These are phyloP conservation scores for Mortierella sp. DNA, from an alignment of 371 early-diverging fungal genomes.

Conservation along the genomic window DNA sequence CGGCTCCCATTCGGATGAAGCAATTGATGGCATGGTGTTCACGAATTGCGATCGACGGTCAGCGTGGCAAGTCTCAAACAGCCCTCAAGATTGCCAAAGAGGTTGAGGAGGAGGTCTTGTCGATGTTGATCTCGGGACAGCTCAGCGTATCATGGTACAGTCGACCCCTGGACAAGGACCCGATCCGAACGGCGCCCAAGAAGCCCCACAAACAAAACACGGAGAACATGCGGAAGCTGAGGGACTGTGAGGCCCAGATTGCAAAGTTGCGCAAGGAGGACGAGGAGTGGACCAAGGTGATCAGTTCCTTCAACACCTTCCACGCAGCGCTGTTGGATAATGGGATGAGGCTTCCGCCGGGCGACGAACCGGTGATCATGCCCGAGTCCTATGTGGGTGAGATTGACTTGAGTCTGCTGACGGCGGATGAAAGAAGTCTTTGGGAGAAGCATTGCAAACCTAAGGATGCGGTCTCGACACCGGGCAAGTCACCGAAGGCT, in stretches of 20 bases:
- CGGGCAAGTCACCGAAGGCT: slow-evolving; percentile 7
- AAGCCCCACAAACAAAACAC: slow-evolving; percentile 71
- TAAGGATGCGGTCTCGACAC: slow-evolving; percentile 10
- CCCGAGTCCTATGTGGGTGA: slow-evolving; percentile 25
- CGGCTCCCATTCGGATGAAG: slow-evolving; percentile 77
- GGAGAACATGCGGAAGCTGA: slow-evolving; percentile 59
- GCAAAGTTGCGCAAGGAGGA: slow-evolving; percentile 61
- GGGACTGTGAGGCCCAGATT: slow-evolving; percentile 55
- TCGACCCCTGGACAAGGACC: slow-evolving; percentile 56
- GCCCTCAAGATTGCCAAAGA: slow-evolving; percentile 54
- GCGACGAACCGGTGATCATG: slow-evolving; percentile 25
- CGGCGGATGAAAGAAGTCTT: slow-evolving; percentile 46
- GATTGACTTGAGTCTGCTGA: slow-evolving; percentile 42
- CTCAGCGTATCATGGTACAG: slow-evolving; percentile 72
- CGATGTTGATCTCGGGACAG: slow-evolving; percentile 54
- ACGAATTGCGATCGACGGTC: slow-evolving; percentile 42
- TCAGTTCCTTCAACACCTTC: slow-evolving; percentile 54
- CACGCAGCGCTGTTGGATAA: slow-evolving; percentile 54
- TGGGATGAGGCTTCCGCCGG: slow-evolving; percentile 33
- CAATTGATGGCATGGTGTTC: slow-evolving; percentile 80
- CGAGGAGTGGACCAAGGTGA: slow-evolving; percentile 58
- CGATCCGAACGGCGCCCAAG: slow-evolving; percentile 19
- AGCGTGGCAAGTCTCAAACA: slow-evolving; percentile 29
- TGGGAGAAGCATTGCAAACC: slow-evolving; percentile 52
- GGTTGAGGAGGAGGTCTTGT: slow-evolving; percentile 64